Evolutionary conservation across 164 flowering plant species (phyloP), one percentile per base, ranked within the genome.

Genomic region (Euptelea pleiosperma): DNA sequence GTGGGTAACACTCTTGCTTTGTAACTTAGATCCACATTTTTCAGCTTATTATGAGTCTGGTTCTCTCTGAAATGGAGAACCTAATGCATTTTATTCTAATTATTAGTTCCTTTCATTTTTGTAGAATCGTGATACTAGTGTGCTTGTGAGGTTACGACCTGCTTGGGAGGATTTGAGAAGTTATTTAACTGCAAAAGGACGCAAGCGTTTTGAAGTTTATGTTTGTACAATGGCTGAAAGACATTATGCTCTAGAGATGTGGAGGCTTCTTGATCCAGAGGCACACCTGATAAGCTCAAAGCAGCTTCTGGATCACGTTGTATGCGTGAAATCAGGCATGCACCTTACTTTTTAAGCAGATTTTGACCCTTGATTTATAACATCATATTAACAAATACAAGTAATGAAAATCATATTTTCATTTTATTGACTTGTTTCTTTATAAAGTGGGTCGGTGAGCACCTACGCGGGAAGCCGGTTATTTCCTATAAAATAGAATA

Each of bases 141-240:
- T 94, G 65, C 93, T 94, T 67, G 99, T 94, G 50, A 89, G 91
- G 71, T 55, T 94, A 55, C 77, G 99, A 10, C 97, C 96, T 71
- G 96, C 97, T 46, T 94, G 99, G 99, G 99, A 91, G 61, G 96
- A 91, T 54, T 68, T 94, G 63, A 85, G 89, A 73, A 84, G 85
- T 73, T 94, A 94, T 62, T 82, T 94, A 65, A 89, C 74, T 36
- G 97, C 99, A 42, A 94, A 85, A 73, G 96, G 96, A 10, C 86
- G 99, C 30, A 94, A 85, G 60, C 71, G 99, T 18, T 94, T 94
- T 83, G 98, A 94, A 73, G 99, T 94, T 60, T 91, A 85, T 82
- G 99, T 94, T 41, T 91, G 97, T 58, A 94, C 97, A 4, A 91
- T 91, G 99, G 99, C 99, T 49, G 97, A 94, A 73, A 83, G 91